These are phyloP conservation scores for Kazachstania psychrophila DNA, from an alignment of 805 yeast species.

Conservation along the genomic window DNA sequence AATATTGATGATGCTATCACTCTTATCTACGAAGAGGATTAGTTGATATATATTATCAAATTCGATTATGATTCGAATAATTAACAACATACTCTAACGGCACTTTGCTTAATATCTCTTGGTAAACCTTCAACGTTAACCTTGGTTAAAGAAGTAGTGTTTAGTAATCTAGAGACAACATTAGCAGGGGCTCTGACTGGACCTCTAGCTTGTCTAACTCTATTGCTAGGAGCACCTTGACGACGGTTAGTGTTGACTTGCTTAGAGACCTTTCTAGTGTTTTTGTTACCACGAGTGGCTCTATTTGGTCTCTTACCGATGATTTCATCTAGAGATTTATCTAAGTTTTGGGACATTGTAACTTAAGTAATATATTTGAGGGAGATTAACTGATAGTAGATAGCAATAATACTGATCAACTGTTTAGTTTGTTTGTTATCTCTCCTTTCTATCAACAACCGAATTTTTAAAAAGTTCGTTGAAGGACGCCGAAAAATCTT, in stretches of 20 bases:
- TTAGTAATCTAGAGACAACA: constrained; percentile 33
- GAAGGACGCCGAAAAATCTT: no score
- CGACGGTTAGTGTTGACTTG: constrained; percentile 26
- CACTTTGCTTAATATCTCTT: constrained; percentile 73
- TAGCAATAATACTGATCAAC: neutral
- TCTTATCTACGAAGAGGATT: no score
- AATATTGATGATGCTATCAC: no score
- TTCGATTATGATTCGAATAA: no score
- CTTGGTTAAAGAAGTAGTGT: constrained; percentile 57
- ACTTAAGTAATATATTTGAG: constrained; percentile 2
- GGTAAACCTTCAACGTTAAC: constrained; percentile 82
- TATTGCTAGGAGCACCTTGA: constrained; percentile 11
- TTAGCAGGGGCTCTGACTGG: constrained; percentile 18
- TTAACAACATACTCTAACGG: constrained; percentile 68
- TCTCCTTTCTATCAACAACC: no score
- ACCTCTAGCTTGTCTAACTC: constrained; percentile 18
- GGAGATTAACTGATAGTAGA: constrained; percentile 1
- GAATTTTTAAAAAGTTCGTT: no score
- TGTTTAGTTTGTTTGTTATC: neutral
- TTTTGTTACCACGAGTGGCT: constrained; percentile 23
- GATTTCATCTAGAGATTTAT: constrained; percentile 91
- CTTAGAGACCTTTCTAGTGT: constrained; percentile 28
- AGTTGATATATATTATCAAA: no score
- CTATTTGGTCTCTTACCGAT: constrained; percentile 46
- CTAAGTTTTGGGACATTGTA: constrained; percentile 70